A percentile compares a stretch with the other conserved stretches of the same genome.
Evolutionary conservation across 2,329 filamentous ascomycete genomes (phyloP).

Genomic region (Beauveria sp.): DNA sequence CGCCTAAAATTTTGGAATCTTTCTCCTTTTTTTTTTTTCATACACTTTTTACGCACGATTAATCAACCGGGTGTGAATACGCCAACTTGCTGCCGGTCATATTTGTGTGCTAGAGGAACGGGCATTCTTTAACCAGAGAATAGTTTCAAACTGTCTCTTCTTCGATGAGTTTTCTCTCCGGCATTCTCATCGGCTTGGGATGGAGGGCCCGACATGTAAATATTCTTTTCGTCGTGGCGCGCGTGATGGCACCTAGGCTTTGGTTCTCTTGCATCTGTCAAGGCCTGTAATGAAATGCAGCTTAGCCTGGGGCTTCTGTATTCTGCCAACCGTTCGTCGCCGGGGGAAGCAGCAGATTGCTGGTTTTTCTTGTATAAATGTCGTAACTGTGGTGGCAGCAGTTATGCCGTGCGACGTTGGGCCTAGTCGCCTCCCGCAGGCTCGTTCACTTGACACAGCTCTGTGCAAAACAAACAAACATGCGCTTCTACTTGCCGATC

Average conservation of each 20-base stretch:
- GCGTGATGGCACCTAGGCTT: not conserved
- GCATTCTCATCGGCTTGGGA: conserved; percentile 11
- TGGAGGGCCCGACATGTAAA: conserved; percentile 11
- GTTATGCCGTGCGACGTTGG: not conserved
- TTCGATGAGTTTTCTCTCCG: conserved; percentile 4
- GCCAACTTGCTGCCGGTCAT: conserved; percentile 49
- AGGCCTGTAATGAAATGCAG: not conserved
- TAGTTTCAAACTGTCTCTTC: not conserved
- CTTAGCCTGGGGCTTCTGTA: not conserved
- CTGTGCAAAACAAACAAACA: too few relatives aligned
- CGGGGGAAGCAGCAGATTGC: not conserved
- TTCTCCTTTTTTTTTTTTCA: conserved; percentile 20
- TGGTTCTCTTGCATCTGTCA: not conserved
- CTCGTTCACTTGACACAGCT: not conserved
- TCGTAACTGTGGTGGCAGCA: not conserved
- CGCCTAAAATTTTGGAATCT: not conserved
- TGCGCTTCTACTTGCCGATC: not conserved
- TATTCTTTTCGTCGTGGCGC: not conserved
- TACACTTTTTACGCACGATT: conserved; percentile 48
- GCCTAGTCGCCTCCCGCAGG: not conserved
- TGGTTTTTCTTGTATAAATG: not conserved
- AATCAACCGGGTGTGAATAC: conserved; percentile 51
- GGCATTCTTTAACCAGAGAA: conserved; percentile 18
- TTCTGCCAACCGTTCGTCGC: not conserved
- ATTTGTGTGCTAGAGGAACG: conserved; percentile 50